Conservation (phyloP, 2,329 filamentous ascomycete species). For the Colletotrichum lupini region DNA sequence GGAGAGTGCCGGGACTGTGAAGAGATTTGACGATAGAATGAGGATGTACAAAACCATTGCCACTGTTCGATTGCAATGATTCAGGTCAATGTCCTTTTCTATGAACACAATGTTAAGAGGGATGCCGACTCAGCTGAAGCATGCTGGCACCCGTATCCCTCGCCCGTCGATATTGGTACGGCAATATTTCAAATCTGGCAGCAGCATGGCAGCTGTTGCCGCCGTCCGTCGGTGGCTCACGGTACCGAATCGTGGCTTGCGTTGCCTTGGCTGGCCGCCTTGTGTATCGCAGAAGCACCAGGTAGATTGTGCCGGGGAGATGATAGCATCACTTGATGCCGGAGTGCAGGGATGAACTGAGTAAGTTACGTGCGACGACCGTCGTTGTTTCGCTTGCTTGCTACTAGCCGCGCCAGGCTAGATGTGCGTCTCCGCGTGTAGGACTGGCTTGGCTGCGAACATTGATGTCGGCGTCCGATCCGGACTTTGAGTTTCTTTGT, state of each 20-base stretch:
- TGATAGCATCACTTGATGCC: slow-evolving; percentile 5
- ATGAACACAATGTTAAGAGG: neutral
- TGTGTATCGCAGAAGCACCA: slow-evolving; percentile 6
- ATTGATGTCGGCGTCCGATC: neutral
- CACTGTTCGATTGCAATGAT: slow-evolving; percentile 12
- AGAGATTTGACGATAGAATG: neutral
- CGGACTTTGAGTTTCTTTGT: neutral
- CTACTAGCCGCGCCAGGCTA: neutral
- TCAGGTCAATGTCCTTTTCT: slow-evolving; percentile 8
- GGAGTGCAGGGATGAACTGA: neutral
- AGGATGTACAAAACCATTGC: slow-evolving; percentile 1
- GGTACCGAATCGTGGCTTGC: slow-evolving; percentile 18
- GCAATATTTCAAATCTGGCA: neutral
- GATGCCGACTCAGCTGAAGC: slow-evolving; percentile 9
- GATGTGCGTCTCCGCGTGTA: slow-evolving; percentile 2
- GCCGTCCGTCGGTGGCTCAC: neutral
- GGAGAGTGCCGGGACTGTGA: neutral
- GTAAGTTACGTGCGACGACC: slow-evolving; percentile 4
- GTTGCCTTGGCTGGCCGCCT: neutral
- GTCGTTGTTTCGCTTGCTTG: neutral
- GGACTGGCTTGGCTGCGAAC: neutral
- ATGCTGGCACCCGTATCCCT: slow-evolving; percentile 16
- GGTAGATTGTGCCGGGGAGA: slow-evolving; percentile 1
- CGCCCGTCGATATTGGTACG: neutral
- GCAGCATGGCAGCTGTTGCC: neutral